Percentiles rank a stretch among this genome's conserved stretches.
Evolutionary conservation across 2,329 filamentous ascomycete species (phyloP).

Genomic region (Trichoderma sp.): DNA sequence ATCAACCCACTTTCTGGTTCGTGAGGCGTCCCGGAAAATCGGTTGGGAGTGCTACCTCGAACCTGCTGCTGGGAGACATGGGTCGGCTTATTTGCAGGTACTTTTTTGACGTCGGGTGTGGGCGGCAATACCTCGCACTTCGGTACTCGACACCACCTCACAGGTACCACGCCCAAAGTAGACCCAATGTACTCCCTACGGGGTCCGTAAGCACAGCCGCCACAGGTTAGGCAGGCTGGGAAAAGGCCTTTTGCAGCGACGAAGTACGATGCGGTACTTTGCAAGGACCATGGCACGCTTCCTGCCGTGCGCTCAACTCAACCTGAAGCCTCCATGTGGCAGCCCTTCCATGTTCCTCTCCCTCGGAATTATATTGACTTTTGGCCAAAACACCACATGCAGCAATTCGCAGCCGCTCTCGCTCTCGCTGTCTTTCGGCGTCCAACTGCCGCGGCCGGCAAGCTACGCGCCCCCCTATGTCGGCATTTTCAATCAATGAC

Average conservation of each 20-base stretch:
- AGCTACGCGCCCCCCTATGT: neutral
- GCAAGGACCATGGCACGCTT: neutral
- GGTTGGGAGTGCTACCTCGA: neutral
- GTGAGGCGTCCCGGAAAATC: conserved; percentile 6
- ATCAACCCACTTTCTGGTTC: conserved; percentile 5
- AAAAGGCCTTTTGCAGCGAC: neutral
- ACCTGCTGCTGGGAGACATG: neutral
- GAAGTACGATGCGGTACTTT: neutral
- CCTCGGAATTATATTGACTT: neutral
- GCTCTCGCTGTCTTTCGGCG: neutral
- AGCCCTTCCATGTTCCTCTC: neutral
- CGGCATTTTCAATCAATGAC: neutral
- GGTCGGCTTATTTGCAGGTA: conserved; percentile 1
- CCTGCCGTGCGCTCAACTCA: neutral
- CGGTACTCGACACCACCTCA: neutral
- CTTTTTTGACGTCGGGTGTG: neutral
- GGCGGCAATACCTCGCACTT: neutral
- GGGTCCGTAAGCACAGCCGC: neutral
- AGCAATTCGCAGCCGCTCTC: neutral
- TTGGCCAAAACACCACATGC: neutral
- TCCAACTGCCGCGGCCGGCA: neutral
- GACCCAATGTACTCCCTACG: neutral
- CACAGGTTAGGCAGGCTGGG: neutral
- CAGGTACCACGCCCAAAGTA: neutral
- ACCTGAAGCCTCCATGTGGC: neutral